Conservation (phyloP, 805 yeast species). For the Suhomyces tanzawaensis region DNA sequence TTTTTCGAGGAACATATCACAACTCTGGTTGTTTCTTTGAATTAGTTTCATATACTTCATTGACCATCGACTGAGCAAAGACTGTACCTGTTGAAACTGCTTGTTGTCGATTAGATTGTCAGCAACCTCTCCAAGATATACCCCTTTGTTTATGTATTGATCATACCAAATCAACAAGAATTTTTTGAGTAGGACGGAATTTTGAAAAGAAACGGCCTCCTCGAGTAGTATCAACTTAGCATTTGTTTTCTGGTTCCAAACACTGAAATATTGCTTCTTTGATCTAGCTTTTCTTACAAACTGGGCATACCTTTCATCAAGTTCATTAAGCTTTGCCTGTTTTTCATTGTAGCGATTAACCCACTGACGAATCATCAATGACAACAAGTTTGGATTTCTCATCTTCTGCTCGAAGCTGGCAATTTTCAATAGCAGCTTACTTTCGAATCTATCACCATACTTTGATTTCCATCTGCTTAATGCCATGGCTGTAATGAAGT, state of each 20-base stretch:
- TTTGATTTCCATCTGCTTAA: constrained; percentile 23
- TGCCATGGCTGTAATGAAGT: constrained; percentile 3
- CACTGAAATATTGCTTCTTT: constrained; percentile 3
- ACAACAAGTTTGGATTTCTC: constrained; percentile 11
- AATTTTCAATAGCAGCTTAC: constrained; percentile 15
- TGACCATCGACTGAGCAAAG: constrained; percentile 33
- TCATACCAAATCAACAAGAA: constrained; percentile 35
- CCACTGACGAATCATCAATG: constrained; percentile 20
- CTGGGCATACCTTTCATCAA: constrained; percentile 9
- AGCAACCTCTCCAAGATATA: constrained; percentile 26
- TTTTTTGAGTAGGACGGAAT: constrained; percentile 22
- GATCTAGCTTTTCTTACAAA: constrained; percentile 3
- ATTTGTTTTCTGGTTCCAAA: constrained; percentile 14
- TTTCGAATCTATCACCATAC: constrained; percentile 21
- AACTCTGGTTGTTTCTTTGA: constrained; percentile 34
- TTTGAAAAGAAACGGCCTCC: constrained; percentile 19
- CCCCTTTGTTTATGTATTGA: constrained; percentile 21
- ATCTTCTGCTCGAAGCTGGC: constrained; percentile 15
- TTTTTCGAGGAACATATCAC: constrained; percentile 31
- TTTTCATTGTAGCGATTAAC: constrained; percentile 17
- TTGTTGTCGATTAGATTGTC: constrained; percentile 28
- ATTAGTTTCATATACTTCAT: constrained; percentile 33
- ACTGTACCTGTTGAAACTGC: constrained; percentile 26
- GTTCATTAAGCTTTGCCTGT: constrained; percentile 6
- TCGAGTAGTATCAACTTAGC: constrained; percentile 1